A percentile compares a stretch with the other conserved stretches of the same genome.
These are phyloP conservation scores for Pleodorina starrii DNA, from an alignment of 139 green algal genomes.

Conservation along the genomic window DNA sequence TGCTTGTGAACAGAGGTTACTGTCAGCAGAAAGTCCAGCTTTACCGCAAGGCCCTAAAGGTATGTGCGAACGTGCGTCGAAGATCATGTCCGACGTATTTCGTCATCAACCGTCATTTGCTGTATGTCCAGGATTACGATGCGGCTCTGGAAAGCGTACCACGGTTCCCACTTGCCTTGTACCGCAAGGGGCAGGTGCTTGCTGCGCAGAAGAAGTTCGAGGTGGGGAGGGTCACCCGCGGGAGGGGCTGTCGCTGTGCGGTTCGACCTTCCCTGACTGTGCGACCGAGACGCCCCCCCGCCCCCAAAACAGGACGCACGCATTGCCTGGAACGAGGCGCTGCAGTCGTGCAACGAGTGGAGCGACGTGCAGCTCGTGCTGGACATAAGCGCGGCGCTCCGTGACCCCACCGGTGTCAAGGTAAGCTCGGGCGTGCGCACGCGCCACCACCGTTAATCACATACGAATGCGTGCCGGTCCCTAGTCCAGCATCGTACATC, in stretches of 20 bases:
- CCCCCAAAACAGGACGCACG: slow-evolving; percentile 59
- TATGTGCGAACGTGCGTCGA: slow-evolving; percentile 17
- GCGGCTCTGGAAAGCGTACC: slow-evolving; percentile 56
- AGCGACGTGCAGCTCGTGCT: slow-evolving; percentile 46
- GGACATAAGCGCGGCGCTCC: slow-evolving; percentile 35
- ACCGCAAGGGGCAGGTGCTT: slow-evolving; percentile 77
- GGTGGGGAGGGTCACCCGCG: too few relatives aligned
- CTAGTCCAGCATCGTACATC: not conserved
- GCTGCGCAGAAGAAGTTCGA: slow-evolving; percentile 70
- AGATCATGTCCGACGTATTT: not conserved
- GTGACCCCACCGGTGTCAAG: slow-evolving; percentile 39
- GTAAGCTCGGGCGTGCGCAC: not conserved
- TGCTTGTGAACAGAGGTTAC: slow-evolving; percentile 75
- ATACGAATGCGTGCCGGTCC: not conserved
- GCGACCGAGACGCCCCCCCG: too few relatives aligned
- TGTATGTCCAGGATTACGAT: slow-evolving; percentile 77
- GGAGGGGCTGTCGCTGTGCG: too few relatives aligned
- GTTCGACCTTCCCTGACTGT: too few relatives aligned
- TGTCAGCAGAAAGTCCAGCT: slow-evolving; percentile 79
- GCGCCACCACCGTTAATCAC: not conserved
- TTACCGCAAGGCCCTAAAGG: slow-evolving; percentile 86
- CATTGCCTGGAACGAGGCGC: slow-evolving; percentile 26
- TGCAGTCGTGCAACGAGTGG: not conserved
- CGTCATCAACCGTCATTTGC: not conserved
- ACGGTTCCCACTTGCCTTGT: slow-evolving; percentile 55